phyloP scores from a whole-genome alignment of 306 rosid species.

The Casuarina equisetifolia region DNA sequence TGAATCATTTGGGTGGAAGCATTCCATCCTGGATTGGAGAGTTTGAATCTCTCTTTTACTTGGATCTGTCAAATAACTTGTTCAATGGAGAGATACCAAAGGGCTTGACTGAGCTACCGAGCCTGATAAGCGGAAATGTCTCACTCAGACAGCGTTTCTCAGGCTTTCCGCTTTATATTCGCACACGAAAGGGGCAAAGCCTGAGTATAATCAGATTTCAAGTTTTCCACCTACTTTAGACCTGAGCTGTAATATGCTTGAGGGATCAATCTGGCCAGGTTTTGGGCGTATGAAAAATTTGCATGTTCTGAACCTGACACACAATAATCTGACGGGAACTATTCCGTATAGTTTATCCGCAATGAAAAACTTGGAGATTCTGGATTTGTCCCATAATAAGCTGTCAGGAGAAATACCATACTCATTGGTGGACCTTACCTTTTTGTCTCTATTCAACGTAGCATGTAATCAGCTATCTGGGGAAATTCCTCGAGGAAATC shows the following conservation, averaged over 20 bases:
- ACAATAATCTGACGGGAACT: conserved; percentile 18
- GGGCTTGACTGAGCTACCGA: conserved; percentile 11
- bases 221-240: conserved; percentile 25
- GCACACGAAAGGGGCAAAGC: not conserved
- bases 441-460: conserved; percentile 27
- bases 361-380: conserved; percentile 24
- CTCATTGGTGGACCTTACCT: conserved; percentile 28
- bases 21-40: conserved; percentile 36
- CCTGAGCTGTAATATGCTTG: not conserved
- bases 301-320: conserved; percentile 21
- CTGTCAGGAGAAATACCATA: conserved; percentile 33
- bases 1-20: conserved; percentile 40
- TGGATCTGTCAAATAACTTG: conserved; percentile 43
- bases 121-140: not conserved
- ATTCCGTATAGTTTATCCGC: conserved; percentile 23
- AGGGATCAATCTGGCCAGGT: conserved; percentile 37
- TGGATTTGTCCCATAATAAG: conserved; percentile 35
- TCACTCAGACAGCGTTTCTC: not conserved
- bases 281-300: conserved; percentile 31
- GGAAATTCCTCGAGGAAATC: conserved; percentile 23
- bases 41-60: not conserved
- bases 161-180: not conserved
- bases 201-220: conserved; percentile 19
- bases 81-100: conserved; percentile 33
- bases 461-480: conserved; percentile 30